Percentiles rank a stretch among this genome's conserved stretches.
These are phyloP conservation scores for Eudorina sp. DNA, from an alignment of 139 green algal genomes.

Conservation along the genomic window DNA sequence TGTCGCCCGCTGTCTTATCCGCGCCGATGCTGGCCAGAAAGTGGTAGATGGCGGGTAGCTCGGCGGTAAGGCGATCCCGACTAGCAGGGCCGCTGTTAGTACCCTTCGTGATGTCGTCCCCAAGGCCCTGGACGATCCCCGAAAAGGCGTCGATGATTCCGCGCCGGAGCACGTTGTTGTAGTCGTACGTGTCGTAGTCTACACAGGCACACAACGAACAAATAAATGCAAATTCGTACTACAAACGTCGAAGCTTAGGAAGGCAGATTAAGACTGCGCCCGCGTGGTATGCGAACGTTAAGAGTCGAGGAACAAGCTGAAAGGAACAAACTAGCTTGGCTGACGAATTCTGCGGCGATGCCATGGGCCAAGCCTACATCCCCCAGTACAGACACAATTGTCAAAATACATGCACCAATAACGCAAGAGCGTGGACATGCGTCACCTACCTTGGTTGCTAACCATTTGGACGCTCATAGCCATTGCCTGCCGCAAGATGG, in stretches of 20 bases:
- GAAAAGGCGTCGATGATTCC: conserved; percentile 96
- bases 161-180: conserved; percentile 92
- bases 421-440: too few species aligned
- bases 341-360: too few species aligned
- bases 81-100: conserved; percentile 27
- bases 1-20: conserved; percentile 36
- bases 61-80: conserved; percentile 40
- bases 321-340: too few species aligned
- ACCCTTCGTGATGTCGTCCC: conserved; percentile 54
- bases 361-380: too few species aligned
- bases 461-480: conserved; percentile 69
- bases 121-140: conserved; percentile 81
- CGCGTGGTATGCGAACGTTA: too few species aligned
- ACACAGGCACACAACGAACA: not conserved
- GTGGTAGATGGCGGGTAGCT: conserved; percentile 59
- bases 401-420: too few species aligned
- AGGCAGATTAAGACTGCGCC: too few species aligned
- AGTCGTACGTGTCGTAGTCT: conserved; percentile 92
- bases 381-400: too few species aligned
- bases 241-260: too few species aligned
- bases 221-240: too few species aligned
- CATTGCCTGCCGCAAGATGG: conserved; percentile 87
- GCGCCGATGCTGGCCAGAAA: conserved; percentile 65
- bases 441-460: not conserved
- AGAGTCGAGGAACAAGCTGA: too few species aligned